Percentiles rank a stretch among this genome's conserved stretches.
Evolutionary conservation across 768 basidiomycete species (phyloP).

Genomic region (Mycena vitilis): DNA sequence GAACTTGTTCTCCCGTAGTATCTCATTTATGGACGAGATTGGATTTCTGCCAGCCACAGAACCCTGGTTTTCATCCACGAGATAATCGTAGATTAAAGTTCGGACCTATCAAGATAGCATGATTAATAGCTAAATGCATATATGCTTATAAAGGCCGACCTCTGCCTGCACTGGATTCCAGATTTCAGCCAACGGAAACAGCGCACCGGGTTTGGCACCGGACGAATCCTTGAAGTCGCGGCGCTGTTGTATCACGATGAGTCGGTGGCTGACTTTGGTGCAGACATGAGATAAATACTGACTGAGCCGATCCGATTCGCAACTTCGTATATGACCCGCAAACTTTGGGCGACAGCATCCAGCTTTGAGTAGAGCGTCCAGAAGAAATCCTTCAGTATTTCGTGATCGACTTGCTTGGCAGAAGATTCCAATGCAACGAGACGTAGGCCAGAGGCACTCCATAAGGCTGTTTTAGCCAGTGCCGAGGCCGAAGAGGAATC

Average conservation of each 20-base stretch:
- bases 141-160: slow-evolving; percentile 56
- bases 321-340: slow-evolving; percentile 91
- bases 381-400: slow-evolving; percentile 90
- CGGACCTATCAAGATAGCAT: slow-evolving; percentile 68
- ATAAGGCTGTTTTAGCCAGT: slow-evolving; percentile 43
- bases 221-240: slow-evolving; percentile 92
- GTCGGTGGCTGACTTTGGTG: not conserved
- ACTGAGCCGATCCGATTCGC: slow-evolving; percentile 92
- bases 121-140: slow-evolving; percentile 4
- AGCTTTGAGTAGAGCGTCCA: slow-evolving; percentile 98
- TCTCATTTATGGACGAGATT: slow-evolving; percentile 93
- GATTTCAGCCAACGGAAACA: slow-evolving; percentile 88
- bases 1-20: slow-evolving; percentile 85
- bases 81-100: slow-evolving; percentile 85
- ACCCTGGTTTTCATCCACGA: slow-evolving; percentile 91
- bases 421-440: slow-evolving; percentile 81
- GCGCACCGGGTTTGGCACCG: slow-evolving; percentile 76
- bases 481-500: slow-evolving; percentile 41
- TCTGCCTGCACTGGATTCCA: slow-evolving; percentile 92
- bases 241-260: slow-evolving; percentile 58
- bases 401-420: slow-evolving; percentile 80
- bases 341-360: slow-evolving; percentile 91
- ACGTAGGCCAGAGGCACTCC: slow-evolving; percentile 68
- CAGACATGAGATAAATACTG: slow-evolving; percentile 48
- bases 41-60: slow-evolving; percentile 85